phyloP scores from a whole-genome alignment of 1,284 basidiomycete genomes.

The Boletus subluridellus region DNA sequence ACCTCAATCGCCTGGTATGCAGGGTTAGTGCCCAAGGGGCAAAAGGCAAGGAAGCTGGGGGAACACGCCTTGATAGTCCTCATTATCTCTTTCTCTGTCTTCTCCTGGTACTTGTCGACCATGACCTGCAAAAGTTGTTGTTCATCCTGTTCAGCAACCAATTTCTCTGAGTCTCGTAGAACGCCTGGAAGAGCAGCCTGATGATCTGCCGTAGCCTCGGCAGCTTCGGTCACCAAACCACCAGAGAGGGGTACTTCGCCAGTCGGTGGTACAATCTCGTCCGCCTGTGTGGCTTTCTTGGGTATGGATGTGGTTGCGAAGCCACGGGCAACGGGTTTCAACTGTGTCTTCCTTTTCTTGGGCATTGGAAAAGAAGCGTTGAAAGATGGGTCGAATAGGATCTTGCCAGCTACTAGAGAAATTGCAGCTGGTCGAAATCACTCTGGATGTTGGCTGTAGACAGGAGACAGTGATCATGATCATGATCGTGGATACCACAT shows the following conservation, averaged over 20 bases:
- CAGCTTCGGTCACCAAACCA: conserved; percentile 5
- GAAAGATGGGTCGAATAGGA: neutral
- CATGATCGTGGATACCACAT: conserved; percentile 1
- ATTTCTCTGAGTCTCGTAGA: conserved; percentile 26
- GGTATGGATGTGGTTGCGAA: conserved; percentile 88
- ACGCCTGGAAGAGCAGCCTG: conserved; percentile 4
- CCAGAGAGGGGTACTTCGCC: conserved; percentile 13
- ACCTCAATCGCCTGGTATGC: conserved; percentile 69
- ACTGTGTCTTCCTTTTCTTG: conserved; percentile 84
- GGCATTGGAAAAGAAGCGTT: conserved; percentile 48
- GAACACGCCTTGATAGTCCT: conserved; percentile 50
- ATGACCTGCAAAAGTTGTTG: conserved; percentile 57
- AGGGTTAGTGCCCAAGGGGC: conserved; percentile 2
- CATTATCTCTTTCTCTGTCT: conserved; percentile 83
- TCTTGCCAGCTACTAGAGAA: neutral
- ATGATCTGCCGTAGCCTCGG: neutral
- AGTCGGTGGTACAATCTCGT: conserved; percentile 18
- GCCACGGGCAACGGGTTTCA: conserved; percentile 72
- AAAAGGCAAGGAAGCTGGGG: neutral
- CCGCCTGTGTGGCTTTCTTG: conserved; percentile 60
- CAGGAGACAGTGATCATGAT: neutral
- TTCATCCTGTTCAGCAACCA: conserved; percentile 44
- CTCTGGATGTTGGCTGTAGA: neutral
- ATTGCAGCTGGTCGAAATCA: neutral
- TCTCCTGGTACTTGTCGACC: conserved; percentile 83